Evolutionary conservation across 257 asterid genomes (phyloP), one percentile per base, ranked within the genome.

Genomic region (Capsicum rhomboideum): DNA sequence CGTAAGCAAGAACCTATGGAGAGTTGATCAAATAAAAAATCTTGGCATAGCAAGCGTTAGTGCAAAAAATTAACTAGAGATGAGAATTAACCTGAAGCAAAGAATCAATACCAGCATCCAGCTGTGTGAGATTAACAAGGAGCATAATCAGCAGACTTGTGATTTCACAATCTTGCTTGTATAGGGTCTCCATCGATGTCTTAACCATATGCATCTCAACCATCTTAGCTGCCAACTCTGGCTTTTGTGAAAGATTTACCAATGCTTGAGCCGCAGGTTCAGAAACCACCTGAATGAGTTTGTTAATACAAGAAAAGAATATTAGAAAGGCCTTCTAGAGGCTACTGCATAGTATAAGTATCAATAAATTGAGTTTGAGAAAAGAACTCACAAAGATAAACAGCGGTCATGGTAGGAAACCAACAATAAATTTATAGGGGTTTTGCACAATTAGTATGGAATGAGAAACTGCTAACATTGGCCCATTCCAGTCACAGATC

Each of bases 261-360:
- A 97, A 94, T 82, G 98, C 95, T 90, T 92, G 93, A 85, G 94
- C 98, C 4, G 97, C 98, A 80, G 99, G 98, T 87, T 92, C 98
- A 13, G 98, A 93, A 74, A 92, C 94, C 86, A 92, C 98, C 98
- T 97, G 91, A 86, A 88, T 71, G 77, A 84, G 82, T 21, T 75
- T 49, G n/a, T 75, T 75, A 0, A 54, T 69, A 14, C 23, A 49
- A 75, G 21, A 23, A 49, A 26, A 6, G 10, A 50, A 13, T 28
- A 50, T 77, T 9, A 26, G 13, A 74, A 13, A 21, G 40, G 40
- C 37, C 42, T 49, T 46, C 34, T 23, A 40, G 14, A 46, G 59
- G 80, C 0, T 74, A 46, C 42, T 74, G 59, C 80, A 23, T 46
- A 74, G 59, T 13, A 8, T 74, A 23, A 46, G 59, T 74, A 44